Evolutionary conservation across 169 alveolate species (phyloP), one percentile per base, ranked within the genome.

Genomic region (Eimeria brunetti): DNA sequence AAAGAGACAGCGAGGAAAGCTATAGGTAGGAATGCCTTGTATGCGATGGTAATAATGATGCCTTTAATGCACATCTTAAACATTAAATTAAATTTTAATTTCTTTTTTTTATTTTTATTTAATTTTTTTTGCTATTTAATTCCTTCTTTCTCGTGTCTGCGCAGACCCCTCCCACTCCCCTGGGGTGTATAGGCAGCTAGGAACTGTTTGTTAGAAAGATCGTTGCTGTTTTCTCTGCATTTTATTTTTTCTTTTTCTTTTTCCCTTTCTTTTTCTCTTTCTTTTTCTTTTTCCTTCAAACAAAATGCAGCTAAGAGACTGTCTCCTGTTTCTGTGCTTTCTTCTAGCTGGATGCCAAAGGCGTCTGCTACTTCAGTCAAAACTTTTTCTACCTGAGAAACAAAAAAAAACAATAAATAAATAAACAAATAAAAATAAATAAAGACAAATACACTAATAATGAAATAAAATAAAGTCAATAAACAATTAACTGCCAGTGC

Each of bases 171-270:
- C 60, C 58, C 60, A 46, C 14, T 18, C 11, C 24, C 62, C 6
- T 41, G 86, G 36, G 60, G 86, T 75, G 86, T 75, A 75, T 41
- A 41, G 33, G 38, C 86, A 75, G 44, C 80, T 75, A 60, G 12
- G 49, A 9, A n/a, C 14, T 69, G 44, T 38, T 69, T 69, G 3
- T 7, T 11, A 22, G n/a, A 67, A 30, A 38, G 0, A 38, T 41
- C 46, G 30, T 38, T 36, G n/a, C 20, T 30, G 80, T 22, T 60
- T 75, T 38, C 20, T 44, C 38, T 38, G 6, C 60, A 7, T 1
- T 16, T 2, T 6, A 12, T 0, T 14, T 75, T 56, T 46, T 75
- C 53, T 24, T 75, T 75, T 58, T 75, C 86, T 24, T n/a, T 36
- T n/a, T n/a, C n/a, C n/a, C n/a, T n/a, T n/a, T n/a, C n/a, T n/a